Conservation (phyloP, 2,329 filamentous ascomycete species). For the Monilinia fructicola region DNA sequence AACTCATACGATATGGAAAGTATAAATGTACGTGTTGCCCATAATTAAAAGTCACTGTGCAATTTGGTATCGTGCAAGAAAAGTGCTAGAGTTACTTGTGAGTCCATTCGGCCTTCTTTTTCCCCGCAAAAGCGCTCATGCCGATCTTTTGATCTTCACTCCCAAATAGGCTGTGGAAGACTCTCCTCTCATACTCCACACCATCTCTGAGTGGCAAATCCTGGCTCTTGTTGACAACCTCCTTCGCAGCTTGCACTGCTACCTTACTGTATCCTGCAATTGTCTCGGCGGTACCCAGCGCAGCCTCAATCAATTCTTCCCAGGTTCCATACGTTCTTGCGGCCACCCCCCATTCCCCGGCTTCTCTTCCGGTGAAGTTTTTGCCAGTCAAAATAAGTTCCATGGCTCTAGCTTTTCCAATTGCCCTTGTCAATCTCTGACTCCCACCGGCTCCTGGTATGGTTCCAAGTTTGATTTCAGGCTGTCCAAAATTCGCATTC, state of each 20-base stretch:
- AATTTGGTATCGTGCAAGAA: background rate
- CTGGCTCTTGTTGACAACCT: slow-evolving; percentile 99
- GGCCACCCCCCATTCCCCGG: slow-evolving; percentile 86
- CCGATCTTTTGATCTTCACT: slow-evolving; percentile 97
- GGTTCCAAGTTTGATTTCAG: slow-evolving; percentile 92
- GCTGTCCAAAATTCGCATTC: slow-evolving; percentile 88
- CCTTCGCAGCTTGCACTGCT: slow-evolving; percentile 87
- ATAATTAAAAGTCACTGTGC: background rate
- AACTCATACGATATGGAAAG: background rate
- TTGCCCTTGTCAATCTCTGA: slow-evolving; percentile 79
- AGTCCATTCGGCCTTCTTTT: slow-evolving; percentile 89
- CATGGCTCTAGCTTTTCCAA: slow-evolving; percentile 87
- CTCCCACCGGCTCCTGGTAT: slow-evolving; percentile 91
- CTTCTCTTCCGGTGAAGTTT: slow-evolving; percentile 80
- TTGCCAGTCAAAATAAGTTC: slow-evolving; percentile 85
- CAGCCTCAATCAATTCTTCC: slow-evolving; percentile 78
- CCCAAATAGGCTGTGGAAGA: slow-evolving; percentile 93
- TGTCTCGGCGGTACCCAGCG: slow-evolving; percentile 79
- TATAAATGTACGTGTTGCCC: background rate
- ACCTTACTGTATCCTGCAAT: slow-evolving; percentile 86
- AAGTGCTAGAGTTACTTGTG: slow-evolving; percentile 56
- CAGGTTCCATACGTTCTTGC: slow-evolving; percentile 77
- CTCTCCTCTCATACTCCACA: slow-evolving; percentile 87
- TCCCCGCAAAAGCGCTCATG: slow-evolving; percentile 92
- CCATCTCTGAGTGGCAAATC: slow-evolving; percentile 84